A percentile compares a stretch with the other conserved stretches of the same genome.
Conservation (phyloP, 371 early-diverging fungal species). For the Lichtheimia ramosa region DNA sequence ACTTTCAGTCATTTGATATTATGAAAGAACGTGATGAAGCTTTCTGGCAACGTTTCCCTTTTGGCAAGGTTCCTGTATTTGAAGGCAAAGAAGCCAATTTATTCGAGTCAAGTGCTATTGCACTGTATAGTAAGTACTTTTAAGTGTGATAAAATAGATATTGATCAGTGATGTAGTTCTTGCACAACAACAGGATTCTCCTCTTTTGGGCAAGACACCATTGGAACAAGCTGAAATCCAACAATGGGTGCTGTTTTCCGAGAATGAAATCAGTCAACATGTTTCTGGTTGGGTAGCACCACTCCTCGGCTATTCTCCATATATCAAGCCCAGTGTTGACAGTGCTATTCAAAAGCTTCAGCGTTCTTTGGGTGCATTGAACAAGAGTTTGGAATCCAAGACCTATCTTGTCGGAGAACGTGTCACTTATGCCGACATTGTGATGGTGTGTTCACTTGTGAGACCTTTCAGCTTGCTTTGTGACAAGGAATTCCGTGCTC, state of each 20-base stretch:
- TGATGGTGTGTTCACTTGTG: conserved; percentile 63
- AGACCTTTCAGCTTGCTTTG: conserved; percentile 60
- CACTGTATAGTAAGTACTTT: conserved; percentile 75
- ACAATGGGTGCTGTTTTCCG: conserved; percentile 78
- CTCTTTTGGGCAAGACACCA: conserved; percentile 64
- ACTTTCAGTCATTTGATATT: conserved; percentile 65
- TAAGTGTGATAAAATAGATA: no score
- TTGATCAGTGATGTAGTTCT: conserved; percentile 49
- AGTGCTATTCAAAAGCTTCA: conserved; percentile 67
- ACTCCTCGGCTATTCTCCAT: conserved; percentile 61
- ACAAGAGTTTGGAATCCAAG: conserved; percentile 73
- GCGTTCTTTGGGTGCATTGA: conserved; percentile 64
- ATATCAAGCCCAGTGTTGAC: conserved; percentile 69
- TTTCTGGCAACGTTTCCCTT: conserved; percentile 83
- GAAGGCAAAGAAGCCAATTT: conserved; percentile 72
- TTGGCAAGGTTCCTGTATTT: conserved; percentile 82
- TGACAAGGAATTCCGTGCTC: conserved; percentile 72
- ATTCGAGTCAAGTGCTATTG: conserved; percentile 86
- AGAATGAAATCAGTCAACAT: conserved; percentile 51
- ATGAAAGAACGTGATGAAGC: conserved; percentile 71
- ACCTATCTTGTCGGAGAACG: conserved; percentile 93
- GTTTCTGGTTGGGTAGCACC: conserved; percentile 65
- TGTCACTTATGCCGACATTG: conserved; percentile 89
- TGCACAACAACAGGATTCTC: conserved; percentile 56
- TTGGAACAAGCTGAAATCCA: conserved; percentile 78